Evolutionary conservation across 495 filamentous ascomycete genomes (phyloP).

Genomic region (Neurospora sp.): DNA sequence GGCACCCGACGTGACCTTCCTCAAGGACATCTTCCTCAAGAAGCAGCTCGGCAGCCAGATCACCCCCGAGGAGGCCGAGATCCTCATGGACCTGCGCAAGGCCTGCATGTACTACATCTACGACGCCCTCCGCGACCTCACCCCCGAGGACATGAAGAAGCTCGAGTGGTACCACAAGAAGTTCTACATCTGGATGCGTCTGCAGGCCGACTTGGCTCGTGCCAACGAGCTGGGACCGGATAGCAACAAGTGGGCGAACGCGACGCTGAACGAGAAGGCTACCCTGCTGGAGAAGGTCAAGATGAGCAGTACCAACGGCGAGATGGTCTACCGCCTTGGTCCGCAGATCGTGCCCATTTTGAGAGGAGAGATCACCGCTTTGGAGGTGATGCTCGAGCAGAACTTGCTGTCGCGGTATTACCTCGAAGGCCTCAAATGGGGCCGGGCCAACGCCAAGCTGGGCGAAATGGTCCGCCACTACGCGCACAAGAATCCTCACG

Average conservation of each 20-base stretch:
- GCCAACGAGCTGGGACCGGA: conserved; percentile 12
- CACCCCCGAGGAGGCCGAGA: conserved; percentile 12
- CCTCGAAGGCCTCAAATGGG: conserved; percentile 21
- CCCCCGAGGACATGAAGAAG: conserved; percentile 4
- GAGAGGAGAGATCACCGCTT: conserved; percentile 10
- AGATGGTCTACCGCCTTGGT: conserved; percentile 21
- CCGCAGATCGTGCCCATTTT: conserved; percentile 13
- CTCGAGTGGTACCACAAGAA: conserved; percentile 18
- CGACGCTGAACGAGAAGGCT: conserved; percentile 3
- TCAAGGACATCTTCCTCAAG: conserved; percentile 11
- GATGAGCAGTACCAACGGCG: conserved; percentile 16
- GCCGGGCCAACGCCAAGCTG: conserved; percentile 16
- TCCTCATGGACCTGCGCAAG: conserved; percentile 17
- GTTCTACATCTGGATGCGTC: conserved; percentile 26
- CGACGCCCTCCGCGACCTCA: conserved; percentile 15
- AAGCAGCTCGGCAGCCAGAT: conserved; percentile 13
- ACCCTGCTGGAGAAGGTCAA: conserved; percentile 8
- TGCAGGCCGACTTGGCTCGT: conserved; percentile 16
- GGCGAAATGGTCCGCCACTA: conserved; percentile 21
- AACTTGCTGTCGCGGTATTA: conserved; percentile 22
- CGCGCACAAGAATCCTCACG: conserved; percentile 29
- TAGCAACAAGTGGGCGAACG: conserved; percentile 12
- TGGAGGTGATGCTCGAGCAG: conserved; percentile 22
- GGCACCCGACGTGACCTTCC: conserved; percentile 18
- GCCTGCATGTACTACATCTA: conserved; percentile 19